Evolutionary conservation across 1,139 yeast genomes (phyloP), one percentile per base, ranked within the genome.

Genomic region (Ogataea hybrid): DNA sequence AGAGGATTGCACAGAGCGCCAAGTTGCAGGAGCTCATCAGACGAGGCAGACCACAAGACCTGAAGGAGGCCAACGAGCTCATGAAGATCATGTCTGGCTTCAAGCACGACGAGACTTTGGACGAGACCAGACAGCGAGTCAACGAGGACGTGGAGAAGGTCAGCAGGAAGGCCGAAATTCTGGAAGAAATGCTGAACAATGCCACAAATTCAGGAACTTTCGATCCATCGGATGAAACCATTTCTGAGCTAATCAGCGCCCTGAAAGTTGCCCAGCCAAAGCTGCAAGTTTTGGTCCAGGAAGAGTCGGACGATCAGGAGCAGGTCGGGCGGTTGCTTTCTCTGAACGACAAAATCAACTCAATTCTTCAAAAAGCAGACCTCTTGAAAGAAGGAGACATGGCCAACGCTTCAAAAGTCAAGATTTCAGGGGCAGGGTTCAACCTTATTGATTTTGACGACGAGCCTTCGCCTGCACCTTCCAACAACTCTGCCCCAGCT

Each of bases 41-140:
- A 67, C 77, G 97, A 58, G 98, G 98, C 25, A 85, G 88, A 63
- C 97, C 98, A 2, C 87, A 84, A 51, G 99, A 92, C 65, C 76
- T 92, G 59, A 89, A 85, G 58, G 98, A 92, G 64, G 99, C 99
- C 30, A 92, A 92, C 64, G 86, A 85, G 55, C 75, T 92, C 62
- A 94, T 92, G 98, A 89, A 90, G 62, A 81, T 92, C 54, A 90
- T 92, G 97, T 96, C 98, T 8, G 99, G 99, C 3, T 92, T 87
- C 69, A 84, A 84, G 64, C 94, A 87, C 51, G 96, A 94, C 62
- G 62, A 57, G 32, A 66, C 70, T 28, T 67, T 73, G 33, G 79
- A 78, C 49, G 77, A 75, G 53, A 85, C 88, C 53, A 80, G 80
- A 56, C 88, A 87, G 48, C 81, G 84, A 54, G 84, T 90, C 32